Evolutionary conservation across 148 eudicot genomes (phyloP).

Genomic region (Selenicereus undatus): DNA sequence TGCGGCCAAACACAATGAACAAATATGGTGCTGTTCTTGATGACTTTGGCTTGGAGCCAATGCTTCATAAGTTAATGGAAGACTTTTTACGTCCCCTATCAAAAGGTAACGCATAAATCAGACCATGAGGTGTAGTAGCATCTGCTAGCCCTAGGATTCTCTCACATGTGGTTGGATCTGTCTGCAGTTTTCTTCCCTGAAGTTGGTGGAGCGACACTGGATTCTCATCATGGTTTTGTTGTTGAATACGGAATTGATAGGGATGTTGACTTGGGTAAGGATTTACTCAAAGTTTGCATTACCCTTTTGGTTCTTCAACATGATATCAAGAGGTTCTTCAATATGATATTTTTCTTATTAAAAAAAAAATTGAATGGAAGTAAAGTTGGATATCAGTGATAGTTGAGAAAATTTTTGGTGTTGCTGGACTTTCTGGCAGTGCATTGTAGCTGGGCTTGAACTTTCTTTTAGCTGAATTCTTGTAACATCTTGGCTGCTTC

Average conservation of each 20-base stretch:
- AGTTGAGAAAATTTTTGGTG: background rate
- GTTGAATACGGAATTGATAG: slow-evolving; percentile 86
- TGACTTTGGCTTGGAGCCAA: slow-evolving; percentile 84
- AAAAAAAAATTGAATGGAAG: background rate
- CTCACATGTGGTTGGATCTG: slow-evolving; percentile 5
- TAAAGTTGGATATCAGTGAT: background rate
- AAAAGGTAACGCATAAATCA: slow-evolving; percentile 40
- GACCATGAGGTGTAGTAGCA: background rate
- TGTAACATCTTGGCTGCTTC: slow-evolving; percentile 15
- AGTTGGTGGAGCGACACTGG: slow-evolving; percentile 90
- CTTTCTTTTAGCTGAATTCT: background rate
- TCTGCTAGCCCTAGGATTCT: background rate
- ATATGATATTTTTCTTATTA: too few relatives aligned
- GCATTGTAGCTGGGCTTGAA: background rate
- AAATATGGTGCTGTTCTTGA: slow-evolving; percentile 90
- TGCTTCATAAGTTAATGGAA: slow-evolving; percentile 86
- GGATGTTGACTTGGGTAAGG: slow-evolving; percentile 87
- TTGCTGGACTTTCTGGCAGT: background rate
- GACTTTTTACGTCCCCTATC: slow-evolving; percentile 80
- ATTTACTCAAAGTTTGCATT: slow-evolving; percentile 6
- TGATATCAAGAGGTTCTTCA: background rate
- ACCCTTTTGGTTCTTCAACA: background rate
- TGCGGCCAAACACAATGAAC: slow-evolving; percentile 97
- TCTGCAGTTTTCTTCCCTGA: slow-evolving; percentile 88
- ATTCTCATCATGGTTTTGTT: slow-evolving; percentile 95